These are phyloP conservation scores for Backusella mclennaniae DNA, from an alignment of 192 early-diverging fungal genomes.

Conservation along the genomic window DNA sequence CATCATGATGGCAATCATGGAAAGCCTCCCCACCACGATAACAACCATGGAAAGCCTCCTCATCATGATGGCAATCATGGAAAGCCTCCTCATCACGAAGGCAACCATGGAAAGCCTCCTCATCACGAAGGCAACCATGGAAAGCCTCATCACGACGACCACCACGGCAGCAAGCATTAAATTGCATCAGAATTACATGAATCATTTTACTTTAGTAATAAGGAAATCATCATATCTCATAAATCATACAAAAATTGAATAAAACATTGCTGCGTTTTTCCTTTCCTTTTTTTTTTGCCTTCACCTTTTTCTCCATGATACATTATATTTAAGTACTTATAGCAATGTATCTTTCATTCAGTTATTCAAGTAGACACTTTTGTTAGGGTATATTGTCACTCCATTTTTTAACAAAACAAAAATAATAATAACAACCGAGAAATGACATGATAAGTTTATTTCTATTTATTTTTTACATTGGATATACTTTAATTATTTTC, in stretches of 20 bases:
- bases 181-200: not conserved
- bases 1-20: not conserved
- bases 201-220: not conserved
- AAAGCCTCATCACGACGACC: not conserved
- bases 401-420: not conserved
- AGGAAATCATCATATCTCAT: not conserved
- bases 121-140: not conserved
- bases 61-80: not conserved
- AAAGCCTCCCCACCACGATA: too few species aligned
- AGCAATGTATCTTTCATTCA: too few species aligned
- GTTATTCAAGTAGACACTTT: too few species aligned
- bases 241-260: not conserved
- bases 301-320: too few species aligned
- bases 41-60: not conserved
- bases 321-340: too few species aligned
- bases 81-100: not conserved
- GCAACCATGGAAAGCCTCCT: too few species aligned
- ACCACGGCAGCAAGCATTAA: not conserved
- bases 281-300: not conserved
- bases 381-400: too few species aligned
- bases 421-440: not conserved
- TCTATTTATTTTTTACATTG: not conserved
- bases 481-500: not conserved
- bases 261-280: not conserved
- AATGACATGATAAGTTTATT: not conserved